These are phyloP conservation scores for Geosmithia morbida DNA, from an alignment of 2,329 filamentous ascomycete genomes.

Conservation along the genomic window DNA sequence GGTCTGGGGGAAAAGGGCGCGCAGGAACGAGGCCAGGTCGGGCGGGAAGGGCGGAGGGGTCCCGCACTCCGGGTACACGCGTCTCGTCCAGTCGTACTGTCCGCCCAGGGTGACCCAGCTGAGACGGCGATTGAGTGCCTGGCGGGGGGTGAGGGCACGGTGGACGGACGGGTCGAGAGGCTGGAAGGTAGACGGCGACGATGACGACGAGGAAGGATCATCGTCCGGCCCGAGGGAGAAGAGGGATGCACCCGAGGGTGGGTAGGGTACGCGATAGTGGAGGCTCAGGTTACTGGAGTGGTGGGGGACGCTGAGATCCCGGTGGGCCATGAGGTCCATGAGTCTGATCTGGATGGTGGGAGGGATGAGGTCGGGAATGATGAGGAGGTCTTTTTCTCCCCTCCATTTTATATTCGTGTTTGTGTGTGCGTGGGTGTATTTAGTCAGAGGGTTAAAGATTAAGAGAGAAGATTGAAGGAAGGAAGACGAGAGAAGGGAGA, in stretches of 20 bases:
- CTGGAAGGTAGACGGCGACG: too few species aligned
- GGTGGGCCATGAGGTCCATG: conserved; percentile 61
- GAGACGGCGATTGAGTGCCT: conserved; percentile 64
- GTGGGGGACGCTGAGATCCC: conserved; percentile 54
- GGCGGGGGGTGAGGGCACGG: conserved; percentile 53
- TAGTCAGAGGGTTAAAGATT: too few species aligned
- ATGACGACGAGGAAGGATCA: neutral
- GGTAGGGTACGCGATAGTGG: conserved; percentile 59
- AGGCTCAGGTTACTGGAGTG: conserved; percentile 88
- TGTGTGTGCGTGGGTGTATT: too few species aligned
- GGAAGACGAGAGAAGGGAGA: neutral
- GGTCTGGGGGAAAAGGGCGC: conserved; percentile 60
- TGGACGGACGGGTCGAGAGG: conserved; percentile 66
- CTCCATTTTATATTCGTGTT: neutral
- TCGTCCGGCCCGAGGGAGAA: conserved; percentile 32
- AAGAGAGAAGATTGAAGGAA: conserved; percentile 2
- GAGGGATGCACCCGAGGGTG: conserved; percentile 27
- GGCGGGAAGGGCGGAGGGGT: conserved; percentile 55
- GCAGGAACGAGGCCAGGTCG: conserved; percentile 56
- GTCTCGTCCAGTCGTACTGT: conserved; percentile 91
- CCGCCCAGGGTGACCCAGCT: conserved; percentile 92
- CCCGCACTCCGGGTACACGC: conserved; percentile 52
- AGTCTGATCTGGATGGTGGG: conserved; percentile 52
- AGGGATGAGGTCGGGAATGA: conserved; percentile 64
- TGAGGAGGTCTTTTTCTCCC: conserved; percentile 50